Evolutionary conservation across 306 rosid genomes (phyloP), one percentile per base, ranked within the genome.

Genomic region (Trifolium pratense): DNA sequence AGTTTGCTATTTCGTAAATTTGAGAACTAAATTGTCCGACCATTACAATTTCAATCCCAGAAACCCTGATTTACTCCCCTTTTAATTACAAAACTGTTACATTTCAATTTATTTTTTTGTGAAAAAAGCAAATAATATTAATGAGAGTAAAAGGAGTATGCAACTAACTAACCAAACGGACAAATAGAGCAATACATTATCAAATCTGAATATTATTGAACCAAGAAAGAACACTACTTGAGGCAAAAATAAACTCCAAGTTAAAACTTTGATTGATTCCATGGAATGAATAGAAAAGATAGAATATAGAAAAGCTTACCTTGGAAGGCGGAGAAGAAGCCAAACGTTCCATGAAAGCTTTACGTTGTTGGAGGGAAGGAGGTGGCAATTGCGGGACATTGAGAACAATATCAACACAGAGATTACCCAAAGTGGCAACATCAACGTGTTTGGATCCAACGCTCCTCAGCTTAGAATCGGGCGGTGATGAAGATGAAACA

Each of bases 381-480:
- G 97, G 97, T 5, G 99, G 99, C 56, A 94, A 71, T 0, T 86
- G 63, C 0, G 97, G 99, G 42, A 94, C 97, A 61, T 79, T 86
- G 40, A 94, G 96, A 40, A 94, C 99, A 65, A 94, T 86, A 49
- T 94, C 99, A 2, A 94, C 88, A 60, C 99, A 94, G 60, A 94
- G 97, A 58, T 94, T 94, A 23, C 96, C 97, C 4, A 94, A 77
- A 6, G 97, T 94, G 18, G 93, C 86, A 51, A 94, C 91, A 71
- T 94, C 97, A 11, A 84, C 66, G 73, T 84, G 79, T 79, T 91
- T 94, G 14, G 74, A 63, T 32, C 67, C 58, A 5, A 49, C 71
- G 59, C 79, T 68, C 23, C 74, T 68, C 74, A 83, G 68, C 36
- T 81, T 82, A 52, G 79, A 80, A 66, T 58, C 78, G 6, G 25